Percentiles rank a stretch among this genome's conserved stretches.
Conservation (phyloP, 768 basidiomycete species). For the Hysterangium stoloniferum region DNA sequence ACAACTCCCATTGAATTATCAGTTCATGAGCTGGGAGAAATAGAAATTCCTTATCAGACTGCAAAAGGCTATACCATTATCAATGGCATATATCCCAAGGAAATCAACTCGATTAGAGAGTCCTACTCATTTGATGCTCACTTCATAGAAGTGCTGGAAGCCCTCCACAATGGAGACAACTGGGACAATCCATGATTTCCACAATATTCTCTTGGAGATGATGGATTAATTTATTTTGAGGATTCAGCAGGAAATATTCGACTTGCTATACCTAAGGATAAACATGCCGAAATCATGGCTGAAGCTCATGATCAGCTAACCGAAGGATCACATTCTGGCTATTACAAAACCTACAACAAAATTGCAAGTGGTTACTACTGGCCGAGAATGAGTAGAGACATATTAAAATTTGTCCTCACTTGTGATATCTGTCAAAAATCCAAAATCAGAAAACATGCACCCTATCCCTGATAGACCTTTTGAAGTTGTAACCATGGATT, state of each 20-base stretch:
- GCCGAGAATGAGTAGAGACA: constrained; percentile 18
- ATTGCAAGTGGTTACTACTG: constrained; percentile 19
- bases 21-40: background rate
- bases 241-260: constrained; percentile 1
- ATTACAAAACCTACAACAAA: constrained; percentile 13
- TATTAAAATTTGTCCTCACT: constrained; percentile 21
- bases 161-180: background rate
- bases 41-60: constrained; percentile 7
- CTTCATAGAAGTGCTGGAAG: background rate
- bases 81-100: background rate
- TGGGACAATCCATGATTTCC: constrained; percentile 8
- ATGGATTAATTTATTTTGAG: constrained; percentile 5
- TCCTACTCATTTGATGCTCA: background rate
- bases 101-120: background rate
- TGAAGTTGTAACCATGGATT: constrained; percentile 3
- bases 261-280: constrained; percentile 11
- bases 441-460: constrained; percentile 7
- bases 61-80: constrained; percentile 4
- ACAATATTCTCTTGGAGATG: constrained; percentile 13
- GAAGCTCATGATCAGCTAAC: constrained; percentile 14
- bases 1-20: no score
- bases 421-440: constrained; percentile 20
- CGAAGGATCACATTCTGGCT: constrained; percentile 17
- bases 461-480: constrained; percentile 7
- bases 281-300: constrained; percentile 3